These are phyloP conservation scores for Leucocoprinus birnbaumii DNA, from an alignment of 768 basidiomycete species.

Conservation along the genomic window DNA sequence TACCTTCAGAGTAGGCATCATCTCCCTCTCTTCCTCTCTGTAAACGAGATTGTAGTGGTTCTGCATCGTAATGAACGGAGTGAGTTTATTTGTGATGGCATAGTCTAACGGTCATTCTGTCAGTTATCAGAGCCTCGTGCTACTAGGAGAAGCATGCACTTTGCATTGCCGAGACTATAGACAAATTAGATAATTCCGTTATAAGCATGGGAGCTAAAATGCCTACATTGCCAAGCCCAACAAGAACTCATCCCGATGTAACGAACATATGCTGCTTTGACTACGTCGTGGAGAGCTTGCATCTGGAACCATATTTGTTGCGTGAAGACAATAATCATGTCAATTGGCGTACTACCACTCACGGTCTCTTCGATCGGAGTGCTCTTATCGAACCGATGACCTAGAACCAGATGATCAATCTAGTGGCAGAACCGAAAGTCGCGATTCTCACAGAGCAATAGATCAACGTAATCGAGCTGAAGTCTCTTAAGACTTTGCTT, in stretches of 20 bases:
- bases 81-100: conserved; percentile 53
- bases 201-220: too few relatives aligned
- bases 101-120: conserved; percentile 46
- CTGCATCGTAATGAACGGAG: conserved; percentile 69
- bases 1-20: conserved; percentile 59
- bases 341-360: too few relatives aligned
- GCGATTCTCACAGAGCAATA: conserved; percentile 55
- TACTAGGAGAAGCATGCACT: conserved; percentile 38
- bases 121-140: too few relatives aligned
- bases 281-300: conserved; percentile 69
- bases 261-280: conserved; percentile 58
- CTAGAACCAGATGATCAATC: conserved; percentile 26
- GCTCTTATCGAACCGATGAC: conserved; percentile 53
- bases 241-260: conserved; percentile 61
- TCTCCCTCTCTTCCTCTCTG: conserved; percentile 63
- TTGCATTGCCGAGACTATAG: conserved; percentile 52
- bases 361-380: conserved; percentile 62
- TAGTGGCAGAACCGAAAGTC: too few relatives aligned
- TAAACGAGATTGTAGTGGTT: conserved; percentile 63
- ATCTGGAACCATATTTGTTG: too few relatives aligned
- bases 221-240: conserved; percentile 52
- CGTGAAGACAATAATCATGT: too few relatives aligned
- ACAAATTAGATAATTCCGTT: too few relatives aligned
- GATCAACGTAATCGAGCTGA: conserved; percentile 74
- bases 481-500: conserved; percentile 62